These are phyloP conservation scores for Aureobasidium sp. DNA, from an alignment of 2,329 filamentous ascomycete genomes.

Conservation along the genomic window DNA sequence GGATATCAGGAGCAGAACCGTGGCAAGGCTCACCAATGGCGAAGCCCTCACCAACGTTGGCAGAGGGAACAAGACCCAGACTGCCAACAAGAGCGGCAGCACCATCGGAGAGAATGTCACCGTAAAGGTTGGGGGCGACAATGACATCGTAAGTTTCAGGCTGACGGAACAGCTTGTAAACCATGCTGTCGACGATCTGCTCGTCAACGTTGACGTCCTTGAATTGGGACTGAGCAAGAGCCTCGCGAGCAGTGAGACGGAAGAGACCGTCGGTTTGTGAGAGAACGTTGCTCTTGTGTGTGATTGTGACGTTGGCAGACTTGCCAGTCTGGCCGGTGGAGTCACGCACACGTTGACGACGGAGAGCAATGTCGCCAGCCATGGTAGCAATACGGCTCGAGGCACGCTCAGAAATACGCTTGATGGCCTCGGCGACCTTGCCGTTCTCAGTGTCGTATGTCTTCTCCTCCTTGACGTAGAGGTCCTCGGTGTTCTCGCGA, in stretches of 20 bases:
- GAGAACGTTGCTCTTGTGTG: slow-evolving; percentile 96
- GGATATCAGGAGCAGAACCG: slow-evolving; percentile 90
- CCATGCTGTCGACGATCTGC: slow-evolving; percentile 99
- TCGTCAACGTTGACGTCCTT: slow-evolving; percentile 68
- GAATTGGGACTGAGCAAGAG: slow-evolving; percentile 62
- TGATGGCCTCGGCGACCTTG: slow-evolving; percentile 94
- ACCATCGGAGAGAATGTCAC: slow-evolving; percentile 92
- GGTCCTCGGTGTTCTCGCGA: slow-evolving; percentile 96
- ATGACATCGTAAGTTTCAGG: slow-evolving; percentile 95
- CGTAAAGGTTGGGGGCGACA: slow-evolving; percentile 94
- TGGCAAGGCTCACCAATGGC: slow-evolving; percentile 98
- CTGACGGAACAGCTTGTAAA: slow-evolving; percentile 98
- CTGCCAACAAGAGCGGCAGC: slow-evolving; percentile 89
- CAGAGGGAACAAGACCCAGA: slow-evolving; percentile 84
- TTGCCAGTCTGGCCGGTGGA: slow-evolving; percentile 53
- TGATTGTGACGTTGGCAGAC: slow-evolving; percentile 79
- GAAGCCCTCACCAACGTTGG: slow-evolving; percentile 90
- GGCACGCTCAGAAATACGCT: slow-evolving; percentile 86
- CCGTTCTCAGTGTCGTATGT: slow-evolving; percentile 66
- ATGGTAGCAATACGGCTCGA: slow-evolving; percentile 82
- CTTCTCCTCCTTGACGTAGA: slow-evolving; percentile 95
- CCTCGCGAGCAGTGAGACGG: slow-evolving; percentile 68
- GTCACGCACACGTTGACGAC: slow-evolving; percentile 73
- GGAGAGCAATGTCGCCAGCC: slow-evolving; percentile 88
- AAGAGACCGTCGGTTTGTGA: slow-evolving; percentile 96